Evolutionary conservation across 306 rosid genomes (phyloP), one percentile per base, ranked within the genome.

Genomic region (Acacia acuminata): DNA sequence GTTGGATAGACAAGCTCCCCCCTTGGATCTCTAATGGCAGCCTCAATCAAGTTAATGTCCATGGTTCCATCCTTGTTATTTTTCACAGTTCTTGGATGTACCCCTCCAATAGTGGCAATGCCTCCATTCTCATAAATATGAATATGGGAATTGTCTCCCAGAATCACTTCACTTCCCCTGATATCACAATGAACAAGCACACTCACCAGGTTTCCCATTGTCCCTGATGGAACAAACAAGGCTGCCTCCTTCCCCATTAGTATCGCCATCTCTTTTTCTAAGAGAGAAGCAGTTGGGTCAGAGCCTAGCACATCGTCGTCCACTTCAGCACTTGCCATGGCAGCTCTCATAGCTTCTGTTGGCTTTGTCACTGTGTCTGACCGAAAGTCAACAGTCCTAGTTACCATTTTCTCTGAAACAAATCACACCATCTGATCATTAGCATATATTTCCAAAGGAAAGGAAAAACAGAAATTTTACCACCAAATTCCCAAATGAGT

Each of bases 331-430:
- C 71, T 73, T 1, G 94, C 97, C 98, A 93, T 95, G 0, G 97
- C 98, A 32, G 93, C 90, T 43, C 94, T 43, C 98, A 93, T 95
- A 75, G 89, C 68, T 72, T 91, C 97, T 0, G 93, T 89, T 16
- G 98, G 97, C 88, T 95, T 93, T 3, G 98, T 95, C 65, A 95
- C 98, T 0, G 95, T 95, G 86, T 95, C 98, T 0, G 98, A 95
- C 44, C 97, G 93, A 8, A 95, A 90, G 84, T 95, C 98, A 83
- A 95, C 98, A 2, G 24, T 90, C 82, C 90, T 86, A 32, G 86
- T 73, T 19, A 90, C 94, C 97, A 95, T 95, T 58, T 85, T 90
- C 78, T n/a, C 88, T 78, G 78, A 24, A 82, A 79, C 84, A 85
- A 45, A 80, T 73, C 43, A 70, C 71, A 73, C 19, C 76, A 77